Base-by-base conservation (phyloP, 2,329 filamentous ascomycete species). In the Epichloe gansuensis region DNA sequence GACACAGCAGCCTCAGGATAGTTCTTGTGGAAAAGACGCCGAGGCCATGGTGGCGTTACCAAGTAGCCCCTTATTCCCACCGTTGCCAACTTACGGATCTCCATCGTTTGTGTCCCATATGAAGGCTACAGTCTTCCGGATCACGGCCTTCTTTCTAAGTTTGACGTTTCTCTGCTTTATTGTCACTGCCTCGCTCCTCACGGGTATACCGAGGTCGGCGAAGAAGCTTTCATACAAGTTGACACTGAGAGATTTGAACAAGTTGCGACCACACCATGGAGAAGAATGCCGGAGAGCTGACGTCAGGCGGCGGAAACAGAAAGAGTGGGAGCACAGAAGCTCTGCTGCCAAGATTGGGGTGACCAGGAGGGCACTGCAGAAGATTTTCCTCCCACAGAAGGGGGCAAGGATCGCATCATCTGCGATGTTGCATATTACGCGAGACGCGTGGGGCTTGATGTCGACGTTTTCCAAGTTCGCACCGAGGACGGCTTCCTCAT, bases 401-500 rank as follows among this genome's bases (percentile, higher is more conserved):
- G 89, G 15, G 90, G 90, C 0, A 80, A 77, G 6, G 91, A 96
- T 65, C 83, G 80, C 3, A 71, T 96, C 7, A 69, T 87, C 7
- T 88, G 86, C 61, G 86, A 96, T 60, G 80, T 91, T 21, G 77
- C 78, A 3, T 93, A 96, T 64, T 96, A 97, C 64, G 91, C 91
- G 1, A 78, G 88, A 21, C 77, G 91, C 12, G 89, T 95, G 13
- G 91, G 91, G 0, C 76, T 97, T 1, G 89, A 96, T 56, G 80
- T 89, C 25, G 91, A 96, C 63, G 78, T 79, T 9, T 88, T 89
- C 61, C 76, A 87, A 48, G 90, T 96, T 0, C 85, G 95, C 66
- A 96, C 91, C 0, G 91, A 96, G 65, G 91, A 97, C 62, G 91
- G 91, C 1, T 96, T 95, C 64, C 81, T 96, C 46, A 86, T 96